Conservation (phyloP, 768 basidiomycete species). For the Termitomyces bulborhizus region DNA sequence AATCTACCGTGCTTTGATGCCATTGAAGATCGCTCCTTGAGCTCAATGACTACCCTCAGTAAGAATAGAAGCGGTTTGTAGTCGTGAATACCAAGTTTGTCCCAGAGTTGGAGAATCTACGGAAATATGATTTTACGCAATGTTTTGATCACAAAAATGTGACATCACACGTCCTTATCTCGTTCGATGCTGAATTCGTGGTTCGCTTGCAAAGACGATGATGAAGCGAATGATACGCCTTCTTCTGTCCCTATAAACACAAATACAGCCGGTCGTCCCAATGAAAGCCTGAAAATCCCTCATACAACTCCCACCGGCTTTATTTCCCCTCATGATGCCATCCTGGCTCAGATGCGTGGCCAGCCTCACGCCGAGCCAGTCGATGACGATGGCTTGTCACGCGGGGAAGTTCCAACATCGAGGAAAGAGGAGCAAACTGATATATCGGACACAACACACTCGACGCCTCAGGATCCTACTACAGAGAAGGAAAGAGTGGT, state of each 20-base stretch:
- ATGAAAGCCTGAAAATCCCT: background rate
- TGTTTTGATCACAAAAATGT: background rate
- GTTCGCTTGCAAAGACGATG: background rate
- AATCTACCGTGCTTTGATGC: too few relatives aligned
- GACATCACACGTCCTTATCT: background rate
- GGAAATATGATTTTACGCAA: too few relatives aligned
- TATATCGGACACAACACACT: background rate
- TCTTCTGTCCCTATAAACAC: background rate
- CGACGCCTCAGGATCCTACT: slow-evolving; percentile 4
- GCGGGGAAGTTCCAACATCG: background rate
- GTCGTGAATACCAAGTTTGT: too few relatives aligned
- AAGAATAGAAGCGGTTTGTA: too few relatives aligned
- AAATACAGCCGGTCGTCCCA: background rate
- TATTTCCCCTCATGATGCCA: slow-evolving; percentile 57
- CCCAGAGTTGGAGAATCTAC: too few relatives aligned
- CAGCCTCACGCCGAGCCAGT: slow-evolving; percentile 12
- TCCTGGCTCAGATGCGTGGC: slow-evolving; percentile 47
- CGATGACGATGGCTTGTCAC: slow-evolving; percentile 13
- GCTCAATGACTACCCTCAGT: too few relatives aligned
- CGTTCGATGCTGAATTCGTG: background rate
- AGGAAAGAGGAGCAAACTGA: background rate
- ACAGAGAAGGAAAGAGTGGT: slow-evolving; percentile 11
- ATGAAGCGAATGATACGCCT: background rate
- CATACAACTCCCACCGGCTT: slow-evolving; percentile 11
- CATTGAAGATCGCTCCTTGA: too few relatives aligned